Base-by-base conservation (phyloP, 139 green algal genomes). In the Micromonas pusilla region DNA sequence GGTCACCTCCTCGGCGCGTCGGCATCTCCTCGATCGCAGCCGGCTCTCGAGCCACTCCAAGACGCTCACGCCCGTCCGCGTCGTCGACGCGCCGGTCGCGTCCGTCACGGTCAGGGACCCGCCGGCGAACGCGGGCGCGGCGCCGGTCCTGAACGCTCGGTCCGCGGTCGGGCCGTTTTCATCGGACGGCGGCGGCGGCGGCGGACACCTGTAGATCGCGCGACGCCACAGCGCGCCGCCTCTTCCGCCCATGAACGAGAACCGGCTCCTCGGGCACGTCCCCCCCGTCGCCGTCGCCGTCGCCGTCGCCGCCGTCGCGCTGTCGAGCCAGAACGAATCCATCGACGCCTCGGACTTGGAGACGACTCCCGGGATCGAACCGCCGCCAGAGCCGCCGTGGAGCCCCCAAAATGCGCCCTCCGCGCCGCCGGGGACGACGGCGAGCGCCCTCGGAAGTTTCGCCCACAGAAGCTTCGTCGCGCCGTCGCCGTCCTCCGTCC, bases 171-270 rank as follows among this genome's bases (percentile, higher is more conserved):
- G 2, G 26, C 45, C 9, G 25, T 34, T 62, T 36, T 23, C 19
- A n/a, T n/a, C 23, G 21, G 20, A 34, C 68, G 2, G 0, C 37
- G 20, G 28, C 26, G 13, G 6, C 54, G 20, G 53, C 2, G 20
- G 53, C 2, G 52, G 23, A 13, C 2, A 25, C 9, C 60, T 57
- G 80, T 94, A 97, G 0, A 77, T 89, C 38, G 96, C 77, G 19
- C 86, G 84, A 63, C 82, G 82, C 90, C 91, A 97, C 34, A 96
- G 82, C 5, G 82, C 72, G 0, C 94, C 94, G 0, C 91, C 91
- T 0, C 67, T 72, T 0, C 88, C 88, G 1, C 94, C 94, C 88
- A 98, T 95, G 88, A 90, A 97, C 20, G 91, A 97, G 82, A 97
- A 98, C 26, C 94, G 83, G 2, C 83, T 87, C 0, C 94, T 66